phyloP scores from a whole-genome alignment of 208 protist species.

The Trypanosoma conorhini region DNA sequence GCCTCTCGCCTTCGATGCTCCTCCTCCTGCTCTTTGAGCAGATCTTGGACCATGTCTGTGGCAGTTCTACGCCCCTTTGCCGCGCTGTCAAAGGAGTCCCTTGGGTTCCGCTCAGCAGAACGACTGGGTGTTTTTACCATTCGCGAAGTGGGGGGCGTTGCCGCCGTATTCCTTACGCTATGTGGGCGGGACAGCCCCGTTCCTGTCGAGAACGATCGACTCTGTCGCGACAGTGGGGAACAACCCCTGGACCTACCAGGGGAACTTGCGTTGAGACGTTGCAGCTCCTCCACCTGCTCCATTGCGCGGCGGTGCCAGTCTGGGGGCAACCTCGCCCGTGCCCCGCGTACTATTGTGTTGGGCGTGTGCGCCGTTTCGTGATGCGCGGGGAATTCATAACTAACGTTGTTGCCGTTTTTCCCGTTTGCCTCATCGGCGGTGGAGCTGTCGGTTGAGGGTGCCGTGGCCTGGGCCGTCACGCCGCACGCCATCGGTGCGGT shows the following conservation, averaged over 20 bases:
- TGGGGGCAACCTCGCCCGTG: conserved; percentile 21
- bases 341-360: neutral
- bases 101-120: conserved; percentile 4
- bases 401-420: neutral
- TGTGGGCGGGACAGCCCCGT: neutral
- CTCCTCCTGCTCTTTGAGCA: conserved; percentile 35
- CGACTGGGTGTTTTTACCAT: neutral
- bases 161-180: neutral
- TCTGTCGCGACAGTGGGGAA: neutral
- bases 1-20: conserved; percentile 14
- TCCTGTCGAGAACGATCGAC: neutral
- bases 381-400: neutral
- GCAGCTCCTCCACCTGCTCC: conserved; percentile 69
- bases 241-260: neutral
- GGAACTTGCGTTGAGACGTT: conserved; percentile 57
- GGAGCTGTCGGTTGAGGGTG: conserved; percentile 2
- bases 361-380: neutral
- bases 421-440: neutral
- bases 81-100: neutral
- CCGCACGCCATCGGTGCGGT: neutral
- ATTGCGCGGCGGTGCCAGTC: conserved; percentile 54
- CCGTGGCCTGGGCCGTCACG: neutral
- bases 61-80: conserved; percentile 13
- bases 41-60: conserved; percentile 31
- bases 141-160: neutral